A percentile compares a stretch with the other conserved stretches of the same genome.
These are phyloP conservation scores for Cladosporium sp. DNA, from an alignment of 2,329 filamentous ascomycete species.

Conservation along the genomic window DNA sequence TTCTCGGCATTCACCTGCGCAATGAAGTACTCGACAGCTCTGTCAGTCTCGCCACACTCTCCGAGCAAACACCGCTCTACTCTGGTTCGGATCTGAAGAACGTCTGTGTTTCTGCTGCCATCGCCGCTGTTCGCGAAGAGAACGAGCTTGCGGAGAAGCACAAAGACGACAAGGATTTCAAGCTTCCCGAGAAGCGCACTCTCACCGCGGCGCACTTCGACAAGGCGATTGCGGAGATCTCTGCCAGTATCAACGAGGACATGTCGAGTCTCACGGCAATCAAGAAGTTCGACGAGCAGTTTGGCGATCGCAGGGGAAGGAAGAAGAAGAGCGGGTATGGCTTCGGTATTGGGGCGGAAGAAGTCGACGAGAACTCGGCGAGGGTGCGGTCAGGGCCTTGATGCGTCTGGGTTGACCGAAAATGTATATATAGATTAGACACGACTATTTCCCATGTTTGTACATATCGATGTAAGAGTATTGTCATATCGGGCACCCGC, in stretches of 20 bases:
- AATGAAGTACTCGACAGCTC: constrained; percentile 60
- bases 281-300: constrained; percentile 92
- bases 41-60: constrained; percentile 60
- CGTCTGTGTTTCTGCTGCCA: constrained; percentile 71
- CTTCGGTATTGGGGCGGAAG: constrained; percentile 21
- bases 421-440: not conserved
- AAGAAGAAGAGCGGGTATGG: constrained; percentile 36
- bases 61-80: constrained; percentile 68
- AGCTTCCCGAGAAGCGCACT: constrained; percentile 65
- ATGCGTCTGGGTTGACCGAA: not conserved
- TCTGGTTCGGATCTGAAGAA: constrained; percentile 83
- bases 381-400: constrained; percentile 3
- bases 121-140: constrained; percentile 75
- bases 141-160: constrained; percentile 39
- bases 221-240: constrained; percentile 80
- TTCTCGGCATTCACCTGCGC: constrained; percentile 67
- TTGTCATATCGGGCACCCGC: too few relatives aligned
- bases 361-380: constrained; percentile 6
- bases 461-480: not conserved
- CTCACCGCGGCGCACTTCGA: constrained; percentile 73
- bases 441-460: not conserved
- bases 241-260: constrained; percentile 87
- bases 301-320: constrained; percentile 71
- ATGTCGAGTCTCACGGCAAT: constrained; percentile 84
- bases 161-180: constrained; percentile 40